These are phyloP conservation scores for Penicillium cataractarum DNA, from an alignment of 495 filamentous ascomycete species.

Conservation along the genomic window DNA sequence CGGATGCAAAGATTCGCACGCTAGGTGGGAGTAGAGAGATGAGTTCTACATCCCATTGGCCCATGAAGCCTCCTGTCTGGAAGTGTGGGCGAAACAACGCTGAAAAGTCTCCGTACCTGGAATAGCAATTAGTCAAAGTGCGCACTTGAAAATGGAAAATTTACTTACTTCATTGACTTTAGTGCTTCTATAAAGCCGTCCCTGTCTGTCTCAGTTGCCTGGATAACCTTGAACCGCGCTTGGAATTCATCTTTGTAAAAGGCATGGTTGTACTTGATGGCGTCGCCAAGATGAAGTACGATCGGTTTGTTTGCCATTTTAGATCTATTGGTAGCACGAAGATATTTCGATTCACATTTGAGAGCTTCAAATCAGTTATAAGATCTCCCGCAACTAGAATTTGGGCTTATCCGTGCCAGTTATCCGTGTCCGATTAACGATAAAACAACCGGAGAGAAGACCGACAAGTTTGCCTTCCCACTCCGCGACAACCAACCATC, in stretches of 20 bases:
- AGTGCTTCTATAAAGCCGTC: conserved; percentile 62
- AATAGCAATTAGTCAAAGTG: not conserved
- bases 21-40: conserved; percentile 62
- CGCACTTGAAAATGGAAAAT: not conserved
- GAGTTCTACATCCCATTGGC: conserved; percentile 68
- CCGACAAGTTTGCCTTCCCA: not conserved
- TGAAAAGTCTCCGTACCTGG: conserved; percentile 65
- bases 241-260: conserved; percentile 54
- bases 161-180: conserved; percentile 41
- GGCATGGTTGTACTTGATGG: conserved; percentile 61
- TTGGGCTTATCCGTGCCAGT: not conserved
- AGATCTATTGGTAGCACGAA: too few relatives aligned
- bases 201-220: conserved; percentile 52
- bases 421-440: conserved; percentile 4
- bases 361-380: not conserved
- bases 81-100: conserved; percentile 73
- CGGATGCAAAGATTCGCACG: conserved; percentile 67
- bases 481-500: not conserved
- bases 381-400: not conserved
- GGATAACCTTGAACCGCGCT: conserved; percentile 57
- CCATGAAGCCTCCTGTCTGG: conserved; percentile 70
- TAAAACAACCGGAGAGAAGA: conserved; percentile 5
- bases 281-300: conserved; percentile 69
- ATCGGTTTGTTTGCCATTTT: conserved; percentile 25
- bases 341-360: not conserved